Evolutionary conservation across 73 alveolate genomes (phyloP), one percentile per base, ranked within the genome.

Genomic region (Stentor coeruleus): DNA sequence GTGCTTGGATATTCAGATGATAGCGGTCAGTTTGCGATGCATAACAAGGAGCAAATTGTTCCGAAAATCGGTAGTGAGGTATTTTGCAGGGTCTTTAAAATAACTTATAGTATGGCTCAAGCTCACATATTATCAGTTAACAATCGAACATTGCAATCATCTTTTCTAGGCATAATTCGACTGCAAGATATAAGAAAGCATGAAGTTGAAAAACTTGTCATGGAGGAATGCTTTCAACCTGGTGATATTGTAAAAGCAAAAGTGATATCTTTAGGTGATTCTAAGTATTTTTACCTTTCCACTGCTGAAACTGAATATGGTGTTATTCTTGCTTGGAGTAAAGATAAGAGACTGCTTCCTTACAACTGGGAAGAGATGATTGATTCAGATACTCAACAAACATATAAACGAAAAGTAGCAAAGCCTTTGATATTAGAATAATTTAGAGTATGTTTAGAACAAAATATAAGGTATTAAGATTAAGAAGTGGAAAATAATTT

Each of bases 181-280:
- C 26, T 39, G 38, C 38, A 15, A 20, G 83, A 75, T 38, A 35
- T 75, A 14, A 31, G 83, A 31, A 39, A 37, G 72, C 72, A 75
- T 38, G 83, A 75, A 38, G 39, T 75, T 1, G 83, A 75, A 39
- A 75, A 40, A 75, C 6, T 75, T 20, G 35, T 26, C n/a, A 75
- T 75, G 0, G 83, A 75, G 6, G 30, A 75, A 31, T 39, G 83
- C 84, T 75, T 39, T 37, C 59, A 39, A 39, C 83, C 83, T 20
- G 83, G 83, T 1, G 83, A 75, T 38, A 75, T 75, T 20, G 83
- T 75, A 37, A 31, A 75, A 75, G 83, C 83, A 31, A 20, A 38
- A 35, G 58, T 75, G 20, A 75, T 75, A 20, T 75, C 83, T 1
- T 35, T 75, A 20, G 83, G 83, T 20, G 83, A 75, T 40, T 15